These are phyloP conservation scores for Gymnopilus dilepis DNA, from an alignment of 768 basidiomycete species.

Conservation along the genomic window DNA sequence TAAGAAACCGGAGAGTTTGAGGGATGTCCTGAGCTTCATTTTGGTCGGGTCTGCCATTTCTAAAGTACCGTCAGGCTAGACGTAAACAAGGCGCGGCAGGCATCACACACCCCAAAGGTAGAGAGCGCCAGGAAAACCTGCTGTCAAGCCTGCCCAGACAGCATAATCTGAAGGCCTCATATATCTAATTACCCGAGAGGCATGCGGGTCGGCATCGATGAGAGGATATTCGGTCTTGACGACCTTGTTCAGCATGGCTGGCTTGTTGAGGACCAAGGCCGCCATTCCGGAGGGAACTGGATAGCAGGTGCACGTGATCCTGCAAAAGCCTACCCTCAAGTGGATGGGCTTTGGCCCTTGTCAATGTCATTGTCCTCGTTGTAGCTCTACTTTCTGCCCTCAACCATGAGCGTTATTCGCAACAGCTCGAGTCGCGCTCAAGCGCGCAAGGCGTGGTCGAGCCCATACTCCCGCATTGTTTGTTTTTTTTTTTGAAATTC, in stretches of 20 bases:
- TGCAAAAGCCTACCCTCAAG: slow-evolving; percentile 40
- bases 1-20: slow-evolving; percentile 68
- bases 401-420: slow-evolving; percentile 64
- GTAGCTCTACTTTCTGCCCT: slow-evolving; percentile 17
- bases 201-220: slow-evolving; percentile 94
- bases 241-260: slow-evolving; percentile 54
- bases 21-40: slow-evolving; percentile 39
- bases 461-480: slow-evolving; percentile 52
- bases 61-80: slow-evolving; percentile 29
- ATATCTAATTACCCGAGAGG: slow-evolving; percentile 84
- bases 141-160: slow-evolving; percentile 80
- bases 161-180: slow-evolving; percentile 89
- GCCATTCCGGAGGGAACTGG: slow-evolving; percentile 25
- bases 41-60: slow-evolving; percentile 57
- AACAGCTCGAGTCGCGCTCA: slow-evolving; percentile 42
- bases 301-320: slow-evolving; percentile 41
- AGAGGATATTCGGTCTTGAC: slow-evolving; percentile 79
- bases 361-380: slow-evolving; percentile 24
- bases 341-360: slow-evolving; percentile 14
- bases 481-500: slow-evolving; percentile 14
- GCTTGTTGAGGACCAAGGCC: slow-evolving; percentile 7
- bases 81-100: slow-evolving; percentile 6
- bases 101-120: slow-evolving; percentile 77
- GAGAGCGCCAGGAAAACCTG: slow-evolving; percentile 79
- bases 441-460: slow-evolving; percentile 35